Conservation (phyloP, 2,329 filamentous ascomycete species). For the Colletotrichum plurivorum region DNA sequence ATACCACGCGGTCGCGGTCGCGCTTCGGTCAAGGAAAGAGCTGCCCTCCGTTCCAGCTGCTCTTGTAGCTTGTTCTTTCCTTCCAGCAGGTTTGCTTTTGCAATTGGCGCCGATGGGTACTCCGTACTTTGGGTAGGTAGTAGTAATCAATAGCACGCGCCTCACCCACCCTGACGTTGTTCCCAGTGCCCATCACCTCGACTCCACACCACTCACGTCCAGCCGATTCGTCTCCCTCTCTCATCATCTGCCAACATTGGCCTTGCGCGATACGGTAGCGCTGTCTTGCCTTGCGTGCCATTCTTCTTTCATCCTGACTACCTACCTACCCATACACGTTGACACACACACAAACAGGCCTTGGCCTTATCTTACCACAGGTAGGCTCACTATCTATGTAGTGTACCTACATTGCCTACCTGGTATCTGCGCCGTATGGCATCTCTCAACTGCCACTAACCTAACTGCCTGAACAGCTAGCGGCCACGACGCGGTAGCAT, state of each 20-base stretch:
- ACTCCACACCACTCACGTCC: neutral
- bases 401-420: no score
- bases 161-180: neutral
- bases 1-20: neutral
- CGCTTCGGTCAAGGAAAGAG: neutral
- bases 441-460: no score
- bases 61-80: neutral
- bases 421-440: no score
- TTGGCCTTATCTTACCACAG: neutral
- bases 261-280: neutral
- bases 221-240: neutral
- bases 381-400: no score
- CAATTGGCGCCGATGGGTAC: neutral
- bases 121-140: no score
- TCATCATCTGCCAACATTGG: no score
- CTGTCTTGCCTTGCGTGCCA: neutral
- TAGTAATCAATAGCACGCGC: neutral
- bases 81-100: neutral
- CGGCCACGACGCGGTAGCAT: no score
- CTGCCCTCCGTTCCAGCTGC: neutral
- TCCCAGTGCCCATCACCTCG: neutral
- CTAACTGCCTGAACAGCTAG: no score
- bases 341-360: neutral
- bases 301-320: neutral
- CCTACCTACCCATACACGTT: neutral